Evolutionary conservation across 305 asterid genomes (phyloP).

Genomic region (Euphrasia arctica): DNA sequence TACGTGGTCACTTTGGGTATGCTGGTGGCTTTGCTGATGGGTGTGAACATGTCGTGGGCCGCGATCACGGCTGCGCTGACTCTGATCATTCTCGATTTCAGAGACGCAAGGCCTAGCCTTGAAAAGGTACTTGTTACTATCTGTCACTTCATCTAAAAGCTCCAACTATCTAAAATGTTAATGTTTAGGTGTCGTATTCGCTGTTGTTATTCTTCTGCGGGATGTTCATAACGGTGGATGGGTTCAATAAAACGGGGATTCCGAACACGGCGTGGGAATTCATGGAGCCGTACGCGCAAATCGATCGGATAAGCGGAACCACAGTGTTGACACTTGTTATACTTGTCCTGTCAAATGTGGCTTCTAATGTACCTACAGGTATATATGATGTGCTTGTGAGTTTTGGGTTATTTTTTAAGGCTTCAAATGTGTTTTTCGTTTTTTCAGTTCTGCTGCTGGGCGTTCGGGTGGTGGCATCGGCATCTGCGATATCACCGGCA

Average conservation of each 20-base stretch:
- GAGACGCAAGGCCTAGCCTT: conserved; percentile 72
- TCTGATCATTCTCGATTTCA: conserved; percentile 80
- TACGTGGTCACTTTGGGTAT: conserved; percentile 83
- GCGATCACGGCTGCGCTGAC: conserved; percentile 90
- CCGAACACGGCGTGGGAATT: conserved; percentile 79
- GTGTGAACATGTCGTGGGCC: conserved; percentile 91
- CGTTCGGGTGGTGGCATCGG: conserved; percentile 71
- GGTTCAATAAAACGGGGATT: conserved; percentile 80
- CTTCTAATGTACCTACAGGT: conserved; percentile 97
- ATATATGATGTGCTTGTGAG: background rate
- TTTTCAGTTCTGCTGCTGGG: conserved; percentile 64
- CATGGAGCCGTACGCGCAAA: conserved; percentile 76
- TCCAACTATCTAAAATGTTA: too few species aligned
- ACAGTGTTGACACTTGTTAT: conserved; percentile 67
- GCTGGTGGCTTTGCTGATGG: conserved; percentile 61
- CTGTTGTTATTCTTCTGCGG: conserved; percentile 91
- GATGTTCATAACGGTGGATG: conserved; percentile 82
- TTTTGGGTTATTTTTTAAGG: too few species aligned
- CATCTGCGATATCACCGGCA: conserved; percentile 58
- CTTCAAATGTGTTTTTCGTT: too few species aligned
- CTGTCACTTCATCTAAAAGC: too few species aligned
- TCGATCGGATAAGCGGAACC: conserved; percentile 51
- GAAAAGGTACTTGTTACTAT: too few species aligned
- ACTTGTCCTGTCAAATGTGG: conserved; percentile 75
- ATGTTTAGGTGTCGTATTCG: conserved; percentile 78